Evolutionary conservation across 371 early-diverging fungal species (phyloP), one percentile per base, ranked within the genome.

Genomic region (Funneliformis caledonium): DNA sequence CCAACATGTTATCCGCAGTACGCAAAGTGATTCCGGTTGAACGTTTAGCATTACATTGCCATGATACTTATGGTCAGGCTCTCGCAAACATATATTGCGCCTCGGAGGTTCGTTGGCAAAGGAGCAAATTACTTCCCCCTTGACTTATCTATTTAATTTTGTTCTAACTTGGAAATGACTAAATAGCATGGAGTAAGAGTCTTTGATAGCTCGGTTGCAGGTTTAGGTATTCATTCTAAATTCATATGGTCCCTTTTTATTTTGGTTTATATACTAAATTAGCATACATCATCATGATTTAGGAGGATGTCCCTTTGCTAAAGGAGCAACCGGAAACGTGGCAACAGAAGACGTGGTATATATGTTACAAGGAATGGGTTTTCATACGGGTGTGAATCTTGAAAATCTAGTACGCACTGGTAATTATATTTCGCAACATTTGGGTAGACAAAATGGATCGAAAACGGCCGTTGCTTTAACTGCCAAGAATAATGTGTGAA

Each of bases 51-150:
- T 95, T 97, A 7, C 99, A 98, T 82, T 97, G 96, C 82, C 99
- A 99, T 81, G 98, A 99, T 85, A 99, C 99, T 10, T 99, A 97
- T 85, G 99, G 99, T 8, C 97, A 97, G 85, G 99, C 98, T 0
- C 86, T 99, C 59, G 98, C 96, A 50, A 99, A 99, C 81, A 97
- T 98, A 74, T 86, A 91, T 19, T 92, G 92, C 37, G 93, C 98
- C 0, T 82, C 97, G 6, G 91, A 95, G 83, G 70, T 70, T 43
- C 1, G 37, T 33, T 65, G 12, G 1, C 4, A 59, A 59, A 59
- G 5, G 65, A 37, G 1, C 7, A 56, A 7, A n/a, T 4, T 70
- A n/a, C 8, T 70, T 70, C 45, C 16, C n/a, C 16, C 19, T 56
- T 61, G 0, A 2, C 8, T 33, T 1, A 33, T 26, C 19, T 80